Evolutionary conservation across 2,329 filamentous ascomycete genomes (phyloP).

Genomic region (Botrytis galanthina): DNA sequence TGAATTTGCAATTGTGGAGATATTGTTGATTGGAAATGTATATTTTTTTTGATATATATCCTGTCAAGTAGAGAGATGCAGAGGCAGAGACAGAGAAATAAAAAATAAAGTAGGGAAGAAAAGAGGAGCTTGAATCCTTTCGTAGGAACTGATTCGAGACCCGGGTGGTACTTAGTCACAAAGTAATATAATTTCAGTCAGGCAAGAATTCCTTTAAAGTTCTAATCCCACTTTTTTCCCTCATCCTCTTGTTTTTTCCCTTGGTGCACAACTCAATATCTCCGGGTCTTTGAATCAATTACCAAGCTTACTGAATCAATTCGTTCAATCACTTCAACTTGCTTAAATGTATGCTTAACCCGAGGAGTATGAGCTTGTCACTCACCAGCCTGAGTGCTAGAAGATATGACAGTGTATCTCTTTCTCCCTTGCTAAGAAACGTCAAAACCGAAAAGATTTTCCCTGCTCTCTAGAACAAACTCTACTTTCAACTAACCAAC

Average conservation of each 20-base stretch:
- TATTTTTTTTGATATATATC: too few relatives aligned
- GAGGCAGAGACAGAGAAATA: neutral
- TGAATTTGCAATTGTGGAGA: neutral
- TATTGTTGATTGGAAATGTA: neutral
- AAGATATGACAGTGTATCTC: neutral
- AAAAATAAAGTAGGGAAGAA: neutral
- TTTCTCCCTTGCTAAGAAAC: neutral
- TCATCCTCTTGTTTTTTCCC: neutral
- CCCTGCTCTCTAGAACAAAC: neutral
- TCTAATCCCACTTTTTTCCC: neutral
- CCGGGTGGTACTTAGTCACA: neutral
- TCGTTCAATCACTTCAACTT: too few relatives aligned
- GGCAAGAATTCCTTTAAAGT: neutral
- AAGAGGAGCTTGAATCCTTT: neutral
- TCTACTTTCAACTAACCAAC: neutral
- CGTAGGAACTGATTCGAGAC: neutral
- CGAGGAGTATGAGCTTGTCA: neutral
- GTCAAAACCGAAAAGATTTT: too few relatives aligned
- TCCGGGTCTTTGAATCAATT: neutral
- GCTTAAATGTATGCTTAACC: neutral
- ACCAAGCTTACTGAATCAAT: accelerated
- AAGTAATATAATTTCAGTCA: neutral
- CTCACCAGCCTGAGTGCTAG: neutral
- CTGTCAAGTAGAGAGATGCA: too few relatives aligned
- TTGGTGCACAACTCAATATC: too few relatives aligned